Conservation (phyloP, 2,329 filamentous ascomycete genomes). For the Tricladium varicosporioides region DNA sequence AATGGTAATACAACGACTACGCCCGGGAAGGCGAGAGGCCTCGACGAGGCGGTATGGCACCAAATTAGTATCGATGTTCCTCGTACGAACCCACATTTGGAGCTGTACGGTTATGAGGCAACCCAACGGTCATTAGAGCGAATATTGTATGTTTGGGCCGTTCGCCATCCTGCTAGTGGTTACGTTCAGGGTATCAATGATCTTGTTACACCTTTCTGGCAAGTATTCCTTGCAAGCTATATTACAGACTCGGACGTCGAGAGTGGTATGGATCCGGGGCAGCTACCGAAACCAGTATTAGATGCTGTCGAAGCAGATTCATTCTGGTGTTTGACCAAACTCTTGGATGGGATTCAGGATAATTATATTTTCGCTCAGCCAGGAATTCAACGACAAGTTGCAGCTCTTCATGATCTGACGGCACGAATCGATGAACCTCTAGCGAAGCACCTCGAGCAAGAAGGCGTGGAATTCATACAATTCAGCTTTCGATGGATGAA, state of each 20-base stretch:
- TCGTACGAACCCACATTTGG: slow-evolving; percentile 91
- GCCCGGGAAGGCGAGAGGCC: slow-evolving; percentile 55
- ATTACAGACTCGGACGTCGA: slow-evolving; percentile 93
- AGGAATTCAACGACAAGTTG: slow-evolving; percentile 91
- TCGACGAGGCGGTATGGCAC: slow-evolving; percentile 98
- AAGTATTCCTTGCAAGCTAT: slow-evolving; percentile 92
- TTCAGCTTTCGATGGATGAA: slow-evolving; percentile 99
- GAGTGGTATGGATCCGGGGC: slow-evolving; percentile 93
- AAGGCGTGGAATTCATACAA: slow-evolving; percentile 97
- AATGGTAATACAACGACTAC: slow-evolving; percentile 49
- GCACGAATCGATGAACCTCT: slow-evolving; percentile 81
- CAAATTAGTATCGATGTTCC: slow-evolving; percentile 99
- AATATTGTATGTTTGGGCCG: slow-evolving; percentile 96
- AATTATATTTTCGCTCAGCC: slow-evolving; percentile 98
- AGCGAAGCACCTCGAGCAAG: slow-evolving; percentile 83
- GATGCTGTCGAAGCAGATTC: slow-evolving; percentile 97
- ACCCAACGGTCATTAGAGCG: slow-evolving; percentile 92
- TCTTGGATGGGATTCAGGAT: slow-evolving; percentile 98
- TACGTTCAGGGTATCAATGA: slow-evolving; percentile 99
- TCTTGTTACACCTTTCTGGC: slow-evolving; percentile 95
- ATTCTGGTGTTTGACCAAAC: slow-evolving; percentile 97
- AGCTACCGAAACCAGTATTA: slow-evolving; percentile 83
- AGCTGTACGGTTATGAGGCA: slow-evolving; percentile 92
- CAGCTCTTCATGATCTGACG: slow-evolving; percentile 83
- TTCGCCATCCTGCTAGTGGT: slow-evolving; percentile 92